phyloP scores from a whole-genome alignment of 1,284 basidiomycete genomes.

The Waitea zeae region DNA sequence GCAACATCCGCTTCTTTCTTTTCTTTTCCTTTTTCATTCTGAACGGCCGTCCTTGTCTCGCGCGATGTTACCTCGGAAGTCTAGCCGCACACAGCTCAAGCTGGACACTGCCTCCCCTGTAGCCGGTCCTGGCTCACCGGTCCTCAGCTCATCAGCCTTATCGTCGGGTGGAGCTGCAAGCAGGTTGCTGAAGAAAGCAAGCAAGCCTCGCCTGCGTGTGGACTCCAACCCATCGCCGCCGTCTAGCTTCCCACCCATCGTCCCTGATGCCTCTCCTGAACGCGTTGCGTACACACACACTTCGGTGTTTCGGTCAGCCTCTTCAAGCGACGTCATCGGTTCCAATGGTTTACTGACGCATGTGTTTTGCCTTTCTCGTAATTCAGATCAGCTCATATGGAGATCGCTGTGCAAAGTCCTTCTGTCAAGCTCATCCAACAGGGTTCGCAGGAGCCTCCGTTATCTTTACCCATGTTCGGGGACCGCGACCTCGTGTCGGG shows the following conservation, averaged over 20 bases:
- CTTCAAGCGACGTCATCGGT: background rate
- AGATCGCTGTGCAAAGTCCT: conserved; percentile 41
- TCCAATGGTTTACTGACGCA: conserved; percentile 2
- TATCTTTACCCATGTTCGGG: conserved; percentile 36
- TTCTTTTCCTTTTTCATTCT: no score
- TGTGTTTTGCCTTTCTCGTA: no score
- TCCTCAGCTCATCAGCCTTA: no score
- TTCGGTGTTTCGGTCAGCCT: conserved; percentile 15
- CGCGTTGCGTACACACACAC: conserved; percentile 11
- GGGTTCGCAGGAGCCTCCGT: conserved; percentile 15
- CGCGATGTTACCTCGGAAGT: no score
- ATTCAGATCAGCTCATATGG: conserved; percentile 34
- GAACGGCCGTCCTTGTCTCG: no score
- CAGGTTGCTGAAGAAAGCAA: no score
- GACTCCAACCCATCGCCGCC: conserved; percentile 4
- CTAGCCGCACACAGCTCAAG: no score
- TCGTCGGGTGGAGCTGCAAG: no score
- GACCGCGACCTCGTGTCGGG: conserved; percentile 43
- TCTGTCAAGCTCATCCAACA: conserved; percentile 29
- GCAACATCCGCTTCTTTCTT: no score
- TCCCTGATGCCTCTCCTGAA: conserved; percentile 2
- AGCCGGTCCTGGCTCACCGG: no score
- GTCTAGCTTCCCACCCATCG: conserved; percentile 6
- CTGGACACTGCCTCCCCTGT: no score
- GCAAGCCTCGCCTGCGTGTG: conserved; percentile 10